Evolutionary conservation across 2,329 filamentous ascomycete species (phyloP), one percentile per base, ranked within the genome.

Genomic region (Colletotrichum nymphaeae): DNA sequence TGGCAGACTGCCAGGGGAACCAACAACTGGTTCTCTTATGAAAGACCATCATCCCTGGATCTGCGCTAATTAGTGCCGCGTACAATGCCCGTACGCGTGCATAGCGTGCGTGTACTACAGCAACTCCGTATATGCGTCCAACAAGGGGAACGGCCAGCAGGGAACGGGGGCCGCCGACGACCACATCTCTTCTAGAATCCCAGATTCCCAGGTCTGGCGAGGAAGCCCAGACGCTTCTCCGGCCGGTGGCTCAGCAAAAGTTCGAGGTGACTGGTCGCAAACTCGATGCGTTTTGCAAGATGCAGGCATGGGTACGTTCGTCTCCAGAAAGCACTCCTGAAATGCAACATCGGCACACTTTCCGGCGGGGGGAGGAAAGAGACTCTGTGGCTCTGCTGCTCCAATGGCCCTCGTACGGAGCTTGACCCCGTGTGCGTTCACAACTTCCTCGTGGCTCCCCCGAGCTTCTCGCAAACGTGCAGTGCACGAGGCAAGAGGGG

Each of bases 31-130:
- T n/a, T 24, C 11, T 46, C 16, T 24, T 32, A 63, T 56, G 16
- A 28, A n/a, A 49, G 9, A 19, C 9, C 14, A 62, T 70, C 60
- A 65, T 70, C 60, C 66, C 70, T 70, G 66, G 11, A 22, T 14
- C 26, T 62, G 70, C 70, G 70, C 70, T 73, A 65, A 73, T 70
- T 73, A 73, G 67, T 60, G 35, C 55, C 42, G 16, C 52, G 49
- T 49, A 42, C 69, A 26, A 42, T 46, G 16, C 22, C 59, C 16
- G n/a, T 49, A 55, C 26, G 6, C 24, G 16, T n/a, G 49, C 64
- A 55, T 56, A 56, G 49, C 16, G 4, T 32, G 14, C 6, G 37
- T 49, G 12, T 32, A 24, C 26, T 11, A 30, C 8, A 22, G 6
- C 5, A 16, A 16, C 26, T 24, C n/a, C n/a, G 52, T 55, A 55